Base-by-base conservation (phyloP, 176 grass and related monocot genomes). In the Avena insularis region DNA sequence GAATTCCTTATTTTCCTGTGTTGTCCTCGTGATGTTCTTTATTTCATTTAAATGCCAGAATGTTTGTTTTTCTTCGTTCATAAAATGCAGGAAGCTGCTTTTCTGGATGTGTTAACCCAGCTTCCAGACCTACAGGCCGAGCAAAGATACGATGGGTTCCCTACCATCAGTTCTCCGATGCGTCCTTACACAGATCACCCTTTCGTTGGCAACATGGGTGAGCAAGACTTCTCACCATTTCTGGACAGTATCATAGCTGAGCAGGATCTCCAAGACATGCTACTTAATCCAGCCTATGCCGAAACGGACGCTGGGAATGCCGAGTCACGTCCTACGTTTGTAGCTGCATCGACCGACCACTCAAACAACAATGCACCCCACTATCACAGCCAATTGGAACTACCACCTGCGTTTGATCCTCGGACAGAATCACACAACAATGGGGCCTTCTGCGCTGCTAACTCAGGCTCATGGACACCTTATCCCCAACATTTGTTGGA, bases 121-220 rank as follows among this genome's bases (percentile, higher is more conserved):
- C 71, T 88, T 77, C 73, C 88, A 50, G 33, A 85, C 69, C 70
- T 80, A 46, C 68, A 85, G 4, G 64, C 46, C 12, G 84, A 90
- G 45, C 59, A 87, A 87, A 85, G 27, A 17, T 82, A 29, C 8
- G 54, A 76, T 79, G 59, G 35, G 40, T 90, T 90, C 58, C 85
- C 82, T 50, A 85, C 17, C 25, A 79, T 93, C 78, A 82, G 69
- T 58, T 88, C 91, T 50, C 91, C 88, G 0, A 93, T 90, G 81
- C 69, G 73, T 21, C 91, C 91, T 78, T 93, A 88, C 88, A 85
- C 88, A 15, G 88, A 90, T 46, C 58, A 90, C 27, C 91, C 87
- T 81, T 92, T 92, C 51, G 63, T 90, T 25, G 70, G 76, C 80
- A 78, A 71, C 35, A 9, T 49, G 49, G 79, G 59, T 35, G 81